Evolutionary conservation across 768 basidiomycete genomes (phyloP).

Genomic region (Kwoniella pini): DNA sequence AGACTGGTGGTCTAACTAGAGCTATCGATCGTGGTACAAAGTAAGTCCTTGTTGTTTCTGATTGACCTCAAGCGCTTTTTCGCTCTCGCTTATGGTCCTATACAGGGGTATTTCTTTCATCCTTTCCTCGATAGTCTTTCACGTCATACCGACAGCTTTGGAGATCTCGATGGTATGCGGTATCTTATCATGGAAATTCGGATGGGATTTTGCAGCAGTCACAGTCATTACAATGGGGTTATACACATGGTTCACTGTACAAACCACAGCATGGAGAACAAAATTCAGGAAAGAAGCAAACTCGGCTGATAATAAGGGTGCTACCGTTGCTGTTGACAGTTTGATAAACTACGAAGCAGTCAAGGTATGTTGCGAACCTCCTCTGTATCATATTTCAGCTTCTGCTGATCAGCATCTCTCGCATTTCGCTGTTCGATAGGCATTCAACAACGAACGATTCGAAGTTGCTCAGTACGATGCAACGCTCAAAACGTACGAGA

Average conservation of each 20-base stretch:
- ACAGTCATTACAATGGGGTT: conserved; percentile 79
- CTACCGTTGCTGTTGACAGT: conserved; percentile 88
- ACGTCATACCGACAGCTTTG: conserved; percentile 91
- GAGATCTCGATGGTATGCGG: conserved; percentile 97
- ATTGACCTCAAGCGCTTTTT: too few species aligned
- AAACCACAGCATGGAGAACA: conserved; percentile 97
- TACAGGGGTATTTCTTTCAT: conserved; percentile 92
- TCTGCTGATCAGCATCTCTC: too few species aligned
- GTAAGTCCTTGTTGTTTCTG: conserved; percentile 62
- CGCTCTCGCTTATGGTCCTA: not conserved
- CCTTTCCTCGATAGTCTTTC: conserved; percentile 86
- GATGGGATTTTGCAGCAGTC: conserved; percentile 93
- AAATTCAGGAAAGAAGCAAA: conserved; percentile 93
- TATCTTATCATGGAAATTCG: conserved; percentile 97
- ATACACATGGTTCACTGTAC: conserved; percentile 96
- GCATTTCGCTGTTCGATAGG: too few species aligned
- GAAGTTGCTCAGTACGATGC: conserved; percentile 91
- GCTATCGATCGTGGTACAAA: conserved; percentile 98
- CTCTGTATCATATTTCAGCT: too few species aligned
- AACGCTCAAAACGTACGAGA: conserved; percentile 81
- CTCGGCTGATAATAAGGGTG: conserved; percentile 93
- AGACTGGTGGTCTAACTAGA: conserved; percentile 92
- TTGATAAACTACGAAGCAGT: conserved; percentile 98
- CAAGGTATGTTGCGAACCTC: conserved; percentile 81
- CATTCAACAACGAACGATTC: conserved; percentile 95